A percentile compares a stretch with the other conserved stretches of the same genome.
Conservation (phyloP, 1,139 yeast species). For the Protomyces arabidopsidicola region DNA sequence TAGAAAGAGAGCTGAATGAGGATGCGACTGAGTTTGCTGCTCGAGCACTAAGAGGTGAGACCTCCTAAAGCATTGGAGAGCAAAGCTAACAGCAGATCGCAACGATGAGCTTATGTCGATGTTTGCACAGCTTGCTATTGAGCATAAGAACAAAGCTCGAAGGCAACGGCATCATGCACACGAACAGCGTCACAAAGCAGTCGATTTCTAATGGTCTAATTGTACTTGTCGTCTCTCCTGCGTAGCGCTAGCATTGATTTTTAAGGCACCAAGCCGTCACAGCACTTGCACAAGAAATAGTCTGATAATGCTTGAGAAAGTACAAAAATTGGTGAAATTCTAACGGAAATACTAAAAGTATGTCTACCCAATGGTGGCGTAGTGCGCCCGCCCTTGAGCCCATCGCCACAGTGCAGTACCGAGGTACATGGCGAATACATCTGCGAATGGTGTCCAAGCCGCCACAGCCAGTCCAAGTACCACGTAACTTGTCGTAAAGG, state of each 20-base stretch:
- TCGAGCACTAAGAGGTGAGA: neutral
- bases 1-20: neutral
- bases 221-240: no score
- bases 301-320: no score
- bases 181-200: neutral
- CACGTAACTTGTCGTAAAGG: conserved; percentile 16
- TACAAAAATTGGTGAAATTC: no score
- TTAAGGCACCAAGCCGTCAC: no score
- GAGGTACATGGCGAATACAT: conserved; percentile 17
- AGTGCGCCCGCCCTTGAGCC: conserved; percentile 22
- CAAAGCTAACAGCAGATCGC: neutral
- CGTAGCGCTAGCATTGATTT: no score
- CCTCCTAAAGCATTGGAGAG: neutral
- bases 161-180: neutral
- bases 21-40: neutral
- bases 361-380: conserved; percentile 19
- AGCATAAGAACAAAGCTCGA: neutral
- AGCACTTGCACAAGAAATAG: no score
- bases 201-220: neutral
- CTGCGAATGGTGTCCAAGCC: conserved; percentile 23
- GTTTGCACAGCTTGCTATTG: neutral
- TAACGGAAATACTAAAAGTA: no score
- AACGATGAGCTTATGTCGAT: neutral
- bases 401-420: conserved; percentile 25
- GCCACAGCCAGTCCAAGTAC: conserved; percentile 4